Percentiles rank a stretch among this genome's conserved stretches.
These are phyloP conservation scores for Neostapfia colusana DNA, from an alignment of 176 grass and related monocot species.

Conservation along the genomic window DNA sequence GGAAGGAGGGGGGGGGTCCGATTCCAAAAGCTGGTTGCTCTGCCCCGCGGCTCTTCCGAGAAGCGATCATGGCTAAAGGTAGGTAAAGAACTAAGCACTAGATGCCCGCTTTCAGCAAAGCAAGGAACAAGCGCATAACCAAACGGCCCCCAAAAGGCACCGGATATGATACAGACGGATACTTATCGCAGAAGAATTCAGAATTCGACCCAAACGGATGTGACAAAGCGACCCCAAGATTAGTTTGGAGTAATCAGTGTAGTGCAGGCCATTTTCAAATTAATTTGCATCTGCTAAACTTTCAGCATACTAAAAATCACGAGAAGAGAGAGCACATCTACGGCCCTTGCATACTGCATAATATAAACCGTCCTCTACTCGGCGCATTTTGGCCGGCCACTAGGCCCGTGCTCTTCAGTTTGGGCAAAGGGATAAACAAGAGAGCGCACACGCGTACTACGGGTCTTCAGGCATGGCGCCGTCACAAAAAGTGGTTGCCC, in stretches of 20 bases:
- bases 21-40: slow-evolving; percentile 41
- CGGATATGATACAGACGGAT: slow-evolving; percentile 38
- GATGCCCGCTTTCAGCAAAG: slow-evolving; percentile 61
- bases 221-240: neutral
- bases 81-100: slow-evolving; percentile 40
- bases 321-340: neutral
- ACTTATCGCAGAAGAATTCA: slow-evolving; percentile 22
- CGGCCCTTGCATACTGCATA: neutral
- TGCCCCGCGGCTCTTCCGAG: neutral
- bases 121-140: slow-evolving; percentile 36
- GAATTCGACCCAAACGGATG: slow-evolving; percentile 29
- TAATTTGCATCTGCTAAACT: neutral
- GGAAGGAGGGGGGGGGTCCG: neutral
- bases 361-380: slow-evolving; percentile 2
- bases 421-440: no score
- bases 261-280: neutral
- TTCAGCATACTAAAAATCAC: neutral
- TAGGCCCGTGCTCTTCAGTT: neutral
- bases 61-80: slow-evolving; percentile 41
- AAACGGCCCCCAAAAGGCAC: slow-evolving; percentile 32
- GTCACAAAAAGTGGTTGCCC: slow-evolving; percentile 15
- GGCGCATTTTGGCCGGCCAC: slow-evolving; percentile 2
- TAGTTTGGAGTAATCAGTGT: neutral
- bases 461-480: slow-evolving; percentile 14
- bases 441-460: neutral